Evolutionary conservation across 805 yeast species (phyloP).

Genomic region (Lachancea sp.): DNA sequence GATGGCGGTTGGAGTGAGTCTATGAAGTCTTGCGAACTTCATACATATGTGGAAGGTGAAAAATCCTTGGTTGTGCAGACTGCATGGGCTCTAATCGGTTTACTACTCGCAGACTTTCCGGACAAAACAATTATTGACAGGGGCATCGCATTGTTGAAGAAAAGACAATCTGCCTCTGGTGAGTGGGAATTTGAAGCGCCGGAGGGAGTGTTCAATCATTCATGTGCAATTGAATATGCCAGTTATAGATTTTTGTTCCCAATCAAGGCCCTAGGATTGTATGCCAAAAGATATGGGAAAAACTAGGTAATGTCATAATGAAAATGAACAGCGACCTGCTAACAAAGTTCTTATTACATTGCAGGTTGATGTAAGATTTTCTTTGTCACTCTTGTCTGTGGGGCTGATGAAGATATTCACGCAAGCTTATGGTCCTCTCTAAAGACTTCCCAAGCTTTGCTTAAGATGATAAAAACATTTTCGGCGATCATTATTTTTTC

Average conservation of each 20-base stretch:
- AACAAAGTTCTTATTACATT: no score
- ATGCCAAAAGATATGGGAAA: slow-evolving; percentile 19
- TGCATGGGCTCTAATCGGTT: slow-evolving; percentile 84
- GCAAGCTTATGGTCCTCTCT: slow-evolving; percentile 45
- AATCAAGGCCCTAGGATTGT: slow-evolving; percentile 87
- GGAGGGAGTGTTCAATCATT: slow-evolving; percentile 95
- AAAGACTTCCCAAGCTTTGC: slow-evolving; percentile 86
- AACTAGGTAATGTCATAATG: neutral
- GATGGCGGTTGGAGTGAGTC: slow-evolving; percentile 99
- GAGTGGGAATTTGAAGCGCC: slow-evolving; percentile 80
- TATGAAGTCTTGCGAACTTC: slow-evolving; percentile 82
- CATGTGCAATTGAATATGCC: slow-evolving; percentile 92
- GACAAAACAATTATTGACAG: slow-evolving; percentile 49
- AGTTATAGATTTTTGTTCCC: slow-evolving; percentile 85
- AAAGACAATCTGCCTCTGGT: slow-evolving; percentile 65
- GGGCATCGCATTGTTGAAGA: slow-evolving; percentile 60
- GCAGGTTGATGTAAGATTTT: no score
- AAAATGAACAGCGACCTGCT: neutral
- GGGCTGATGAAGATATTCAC: neutral
- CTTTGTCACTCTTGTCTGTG: no score
- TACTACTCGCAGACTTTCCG: slow-evolving; percentile 78
- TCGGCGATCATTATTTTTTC: slow-evolving; percentile 83
- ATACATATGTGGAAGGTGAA: slow-evolving; percentile 60
- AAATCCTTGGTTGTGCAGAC: slow-evolving; percentile 78
- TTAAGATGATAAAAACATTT: slow-evolving; percentile 73